Base-by-base conservation (phyloP, 345 rosid species). In the Acer campestre region DNA sequence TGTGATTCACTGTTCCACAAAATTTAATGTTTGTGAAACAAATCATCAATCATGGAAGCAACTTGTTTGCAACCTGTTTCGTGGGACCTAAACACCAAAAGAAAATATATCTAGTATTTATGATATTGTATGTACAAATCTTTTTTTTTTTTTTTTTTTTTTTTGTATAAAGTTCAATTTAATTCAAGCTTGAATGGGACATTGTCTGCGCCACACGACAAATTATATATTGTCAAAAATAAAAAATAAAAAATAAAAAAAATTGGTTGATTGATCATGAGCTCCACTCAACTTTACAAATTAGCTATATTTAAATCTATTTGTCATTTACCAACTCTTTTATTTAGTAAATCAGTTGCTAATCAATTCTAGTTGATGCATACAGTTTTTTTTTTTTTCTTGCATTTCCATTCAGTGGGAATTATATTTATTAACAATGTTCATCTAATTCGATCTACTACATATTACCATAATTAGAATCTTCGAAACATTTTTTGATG, bases 141-240 rank as follows among this genome's bases (percentile, higher is more conserved):
- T 40, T 66, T 59, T 13, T 23, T 7, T 13, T 7, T 40, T 66
- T 59, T 13, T 22, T 3, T 13, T 7, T 22, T 66, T 61, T 13
- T 23, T 7, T 14, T 7, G 20, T 35, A 58, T 6, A 71, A 56
- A 71, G 35, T 61, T 44, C 40, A 72, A 71, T 56, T 16, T 72
- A 22, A 31, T 14, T 22, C 6, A 2, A 9, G 42, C 56, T 23
- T 61, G 77, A 74, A 74, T 42, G n/a, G 18, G 77, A 62, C 68
- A 5, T 62, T 62, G 77, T 63, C 77, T 62, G 9, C 61, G 17
- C 44, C 38, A 46, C 2, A 62, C 42, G 77, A 74, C 77, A 74
- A 62, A 23, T 3, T 73, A 9, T 17, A 22, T 61, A 16, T 25
- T 17, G 55, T 74, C 38, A 22, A 73, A 44, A 22, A 8, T 3